Evolutionary conservation across 768 basidiomycete species (phyloP).

Genomic region (Pleurotus pulmonarius): DNA sequence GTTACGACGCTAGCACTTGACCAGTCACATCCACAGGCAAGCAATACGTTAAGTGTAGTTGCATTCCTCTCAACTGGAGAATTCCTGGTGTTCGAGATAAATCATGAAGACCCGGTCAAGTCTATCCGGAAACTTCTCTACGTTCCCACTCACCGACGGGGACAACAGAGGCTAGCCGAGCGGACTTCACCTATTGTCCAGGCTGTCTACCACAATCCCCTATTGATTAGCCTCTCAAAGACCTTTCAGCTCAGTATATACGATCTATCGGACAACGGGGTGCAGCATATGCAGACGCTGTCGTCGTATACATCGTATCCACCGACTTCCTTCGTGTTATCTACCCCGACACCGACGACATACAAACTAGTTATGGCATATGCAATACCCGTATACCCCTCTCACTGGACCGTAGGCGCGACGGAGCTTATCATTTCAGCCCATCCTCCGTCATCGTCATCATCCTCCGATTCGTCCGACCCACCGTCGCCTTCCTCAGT

Average conservation of each 20-base stretch:
- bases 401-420: slow-evolving; percentile 75
- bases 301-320: slow-evolving; percentile 77
- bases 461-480: slow-evolving; percentile 14
- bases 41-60: slow-evolving; percentile 41
- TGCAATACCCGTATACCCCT: slow-evolving; percentile 73
- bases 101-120: slow-evolving; percentile 37
- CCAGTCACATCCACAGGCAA: slow-evolving; percentile 57
- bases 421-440: slow-evolving; percentile 71
- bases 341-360: slow-evolving; percentile 48
- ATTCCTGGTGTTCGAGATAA: slow-evolving; percentile 55
- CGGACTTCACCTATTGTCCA: slow-evolving; percentile 50
- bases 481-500: slow-evolving; percentile 14
- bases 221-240: slow-evolving; percentile 69
- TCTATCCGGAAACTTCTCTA: slow-evolving; percentile 46
- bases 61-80: slow-evolving; percentile 68
- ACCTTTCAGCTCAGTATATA: slow-evolving; percentile 71
- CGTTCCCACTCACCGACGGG: slow-evolving; percentile 33
- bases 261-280: slow-evolving; percentile 49
- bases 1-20: slow-evolving; percentile 72
- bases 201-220: slow-evolving; percentile 74
- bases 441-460: slow-evolving; percentile 12
- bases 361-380: slow-evolving; percentile 79
- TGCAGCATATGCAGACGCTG: slow-evolving; percentile 61
- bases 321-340: slow-evolving; percentile 77
- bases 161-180: slow-evolving; percentile 11